Conservation (phyloP, 1,284 basidiomycete genomes). For the Ganoderma sinense region DNA sequence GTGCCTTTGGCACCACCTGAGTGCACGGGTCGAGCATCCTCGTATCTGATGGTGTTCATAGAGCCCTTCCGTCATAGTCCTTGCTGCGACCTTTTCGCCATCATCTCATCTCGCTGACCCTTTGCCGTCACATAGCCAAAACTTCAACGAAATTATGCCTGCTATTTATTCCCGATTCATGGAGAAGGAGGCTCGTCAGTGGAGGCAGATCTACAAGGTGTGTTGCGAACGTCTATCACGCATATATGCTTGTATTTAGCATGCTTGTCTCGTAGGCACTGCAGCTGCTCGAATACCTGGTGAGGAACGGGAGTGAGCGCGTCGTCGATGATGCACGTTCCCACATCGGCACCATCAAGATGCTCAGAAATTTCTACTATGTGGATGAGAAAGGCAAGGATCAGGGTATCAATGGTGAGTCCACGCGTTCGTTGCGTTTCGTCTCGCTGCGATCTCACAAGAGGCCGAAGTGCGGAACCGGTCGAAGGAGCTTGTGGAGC, state of each 20-base stretch:
- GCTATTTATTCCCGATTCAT: slow-evolving; percentile 94
- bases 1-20: background rate
- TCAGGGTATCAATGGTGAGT: slow-evolving; percentile 94
- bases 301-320: slow-evolving; percentile 98
- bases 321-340: slow-evolving; percentile 98
- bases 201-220: slow-evolving; percentile 99
- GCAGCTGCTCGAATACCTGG: slow-evolving; percentile 93
- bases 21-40: background rate
- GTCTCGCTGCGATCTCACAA: background rate
- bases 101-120: background rate
- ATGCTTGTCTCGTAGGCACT: slow-evolving; percentile 64
- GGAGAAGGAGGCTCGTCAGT: slow-evolving; percentile 98
- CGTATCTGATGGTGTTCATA: background rate
- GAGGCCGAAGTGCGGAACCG: slow-evolving; percentile 86
- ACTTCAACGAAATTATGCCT: slow-evolving; percentile 99
- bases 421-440: background rate
- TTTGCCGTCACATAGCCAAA: slow-evolving; percentile 65
- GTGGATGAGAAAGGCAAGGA: slow-evolving; percentile 99
- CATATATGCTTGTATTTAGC: background rate
- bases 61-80: background rate
- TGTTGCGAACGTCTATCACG: slow-evolving; percentile 12
- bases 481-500: slow-evolving; percentile 89
- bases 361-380: slow-evolving; percentile 98
- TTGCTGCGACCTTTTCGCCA: background rate
- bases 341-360: slow-evolving; percentile 95